A percentile compares a stretch with the other conserved stretches of the same genome.
These are phyloP conservation scores for Apodospora peruviana DNA, from an alignment of 495 filamentous ascomycete species.

Conservation along the genomic window DNA sequence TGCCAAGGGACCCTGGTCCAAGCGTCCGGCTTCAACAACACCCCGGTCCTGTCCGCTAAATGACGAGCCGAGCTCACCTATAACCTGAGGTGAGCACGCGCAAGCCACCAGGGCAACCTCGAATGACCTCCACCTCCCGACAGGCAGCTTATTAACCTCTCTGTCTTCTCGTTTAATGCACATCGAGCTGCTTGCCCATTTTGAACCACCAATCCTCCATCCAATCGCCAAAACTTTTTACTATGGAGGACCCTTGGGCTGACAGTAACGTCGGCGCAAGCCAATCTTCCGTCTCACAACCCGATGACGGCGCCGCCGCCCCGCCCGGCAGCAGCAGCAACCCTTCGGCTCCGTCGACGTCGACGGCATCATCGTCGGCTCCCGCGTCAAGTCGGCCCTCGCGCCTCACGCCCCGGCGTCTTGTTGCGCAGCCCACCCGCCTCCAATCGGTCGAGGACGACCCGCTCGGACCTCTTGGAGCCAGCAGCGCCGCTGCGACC, in stretches of 20 bases:
- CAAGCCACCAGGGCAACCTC: neutral
- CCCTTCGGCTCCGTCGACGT: conserved; percentile 24
- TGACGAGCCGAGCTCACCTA: too few species aligned
- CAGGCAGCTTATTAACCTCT: too few species aligned
- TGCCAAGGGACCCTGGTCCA: neutral
- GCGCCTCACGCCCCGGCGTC: conserved; percentile 56
- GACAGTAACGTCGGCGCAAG: conserved; percentile 18
- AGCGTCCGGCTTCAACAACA: neutral
- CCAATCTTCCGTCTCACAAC: conserved; percentile 14
- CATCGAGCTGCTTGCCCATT: too few species aligned
- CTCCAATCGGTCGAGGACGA: conserved; percentile 83
- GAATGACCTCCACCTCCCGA: neutral
- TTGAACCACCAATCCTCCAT: too few species aligned
- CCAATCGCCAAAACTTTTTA: too few species aligned
- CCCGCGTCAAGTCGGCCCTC: conserved; percentile 26
- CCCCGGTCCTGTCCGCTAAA: too few species aligned
- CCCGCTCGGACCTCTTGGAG: conserved; percentile 86
- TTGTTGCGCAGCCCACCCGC: conserved; percentile 74
- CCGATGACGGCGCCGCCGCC: conserved; percentile 7
- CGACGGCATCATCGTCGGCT: conserved; percentile 40
- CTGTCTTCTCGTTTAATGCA: too few species aligned
- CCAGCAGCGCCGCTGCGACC: conserved; percentile 55
- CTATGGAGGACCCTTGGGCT: conserved; percentile 32
- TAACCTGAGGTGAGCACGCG: too few species aligned
- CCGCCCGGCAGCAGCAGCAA: too few species aligned